Evolutionary conservation across 2,329 filamentous ascomycete genomes (phyloP), one percentile per base, ranked within the genome.

Genomic region (Fusarium coffeatum): DNA sequence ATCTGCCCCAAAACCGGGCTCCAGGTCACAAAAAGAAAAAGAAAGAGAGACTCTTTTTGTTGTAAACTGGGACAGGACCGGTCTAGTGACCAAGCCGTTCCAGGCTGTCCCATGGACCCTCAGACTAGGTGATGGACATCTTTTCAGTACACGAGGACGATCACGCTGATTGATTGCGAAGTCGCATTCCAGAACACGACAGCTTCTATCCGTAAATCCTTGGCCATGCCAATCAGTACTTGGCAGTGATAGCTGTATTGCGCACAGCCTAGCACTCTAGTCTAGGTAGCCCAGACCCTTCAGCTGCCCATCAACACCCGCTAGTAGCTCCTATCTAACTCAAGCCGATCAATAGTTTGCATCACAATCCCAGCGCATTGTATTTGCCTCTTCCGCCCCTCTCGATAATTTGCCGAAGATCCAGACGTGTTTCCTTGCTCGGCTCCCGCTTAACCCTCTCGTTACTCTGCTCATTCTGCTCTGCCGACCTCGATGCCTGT

Each of bases 351-450:
- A 25, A 41, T 27, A 51, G 49, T 41, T 15, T 37, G 18, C 34
- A 51, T 23, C 18, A 81, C 45, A 81, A 59, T 6, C 79, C 79
- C 57, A 80, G 62, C 28, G 79, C 78, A 66, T 73, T 72, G 50
- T 80, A 81, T 50, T 77, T 77, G 41, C 79, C 77, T 55, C 73
- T 71, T 34, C 73, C 74, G 37, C 77, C 76, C 20, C 73, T 67
- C 48, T 68, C 71, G 50, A 78, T 67, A 64, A 79, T 72, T 41
- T 69, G 70, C 58, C 68, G 56, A n/a, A 79, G 57, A 30, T 74
- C 72, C 25, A 73, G 62, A 46, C 64, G 65, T 55, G 40, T 56
- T 28, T 59, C 61, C 34, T 55, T 73, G 58, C 56, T 72, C 63
- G 58, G 53, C 32, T 65, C 63, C 46, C 54, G 64, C 47, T 56